Conservation (phyloP, 2,329 filamentous ascomycete genomes). For the Xylaria hypoxylon region DNA sequence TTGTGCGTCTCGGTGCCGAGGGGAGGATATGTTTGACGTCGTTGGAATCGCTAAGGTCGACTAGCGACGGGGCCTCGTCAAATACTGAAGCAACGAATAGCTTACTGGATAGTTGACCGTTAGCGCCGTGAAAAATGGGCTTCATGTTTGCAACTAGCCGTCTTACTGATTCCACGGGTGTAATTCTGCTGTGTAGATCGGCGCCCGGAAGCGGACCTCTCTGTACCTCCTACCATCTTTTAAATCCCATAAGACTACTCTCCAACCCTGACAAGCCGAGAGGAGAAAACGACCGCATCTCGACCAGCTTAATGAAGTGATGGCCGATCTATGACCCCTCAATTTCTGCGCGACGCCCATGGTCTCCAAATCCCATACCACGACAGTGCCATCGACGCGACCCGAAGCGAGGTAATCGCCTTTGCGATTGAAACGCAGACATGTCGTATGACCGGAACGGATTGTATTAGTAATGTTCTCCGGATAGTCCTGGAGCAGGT, state of each 20-base stretch:
- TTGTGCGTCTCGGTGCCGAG: slow-evolving; percentile 81
- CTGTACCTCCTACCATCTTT: slow-evolving; percentile 76
- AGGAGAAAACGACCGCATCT: slow-evolving; percentile 90
- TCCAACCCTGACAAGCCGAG: slow-evolving; percentile 95
- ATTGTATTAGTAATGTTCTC: slow-evolving; percentile 90
- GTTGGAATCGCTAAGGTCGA: slow-evolving; percentile 78
- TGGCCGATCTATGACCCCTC: slow-evolving; percentile 90
- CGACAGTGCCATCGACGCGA: slow-evolving; percentile 91
- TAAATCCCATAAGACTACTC: slow-evolving; percentile 95
- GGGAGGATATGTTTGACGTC: slow-evolving; percentile 82
- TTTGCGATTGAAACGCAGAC: slow-evolving; percentile 88
- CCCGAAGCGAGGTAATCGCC: slow-evolving; percentile 96
- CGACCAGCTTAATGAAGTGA: slow-evolving; percentile 96
- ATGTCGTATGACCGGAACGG: slow-evolving; percentile 75
- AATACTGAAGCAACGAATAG: slow-evolving; percentile 92
- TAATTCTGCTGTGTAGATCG: slow-evolving; percentile 94
- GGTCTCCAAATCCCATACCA: slow-evolving; percentile 97
- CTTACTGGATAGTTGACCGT: slow-evolving; percentile 62
- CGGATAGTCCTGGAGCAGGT: slow-evolving; percentile 82
- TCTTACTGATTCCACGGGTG: slow-evolving; percentile 88
- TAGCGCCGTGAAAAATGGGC: background rate
- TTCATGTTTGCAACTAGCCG: slow-evolving; percentile 9
- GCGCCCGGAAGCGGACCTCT: slow-evolving; percentile 90
- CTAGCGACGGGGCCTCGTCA: slow-evolving; percentile 90
- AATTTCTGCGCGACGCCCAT: slow-evolving; percentile 96